Evolutionary conservation across 306 rosid genomes (phyloP), one percentile per base, ranked within the genome.

Genomic region (Ormosia semicastrata): DNA sequence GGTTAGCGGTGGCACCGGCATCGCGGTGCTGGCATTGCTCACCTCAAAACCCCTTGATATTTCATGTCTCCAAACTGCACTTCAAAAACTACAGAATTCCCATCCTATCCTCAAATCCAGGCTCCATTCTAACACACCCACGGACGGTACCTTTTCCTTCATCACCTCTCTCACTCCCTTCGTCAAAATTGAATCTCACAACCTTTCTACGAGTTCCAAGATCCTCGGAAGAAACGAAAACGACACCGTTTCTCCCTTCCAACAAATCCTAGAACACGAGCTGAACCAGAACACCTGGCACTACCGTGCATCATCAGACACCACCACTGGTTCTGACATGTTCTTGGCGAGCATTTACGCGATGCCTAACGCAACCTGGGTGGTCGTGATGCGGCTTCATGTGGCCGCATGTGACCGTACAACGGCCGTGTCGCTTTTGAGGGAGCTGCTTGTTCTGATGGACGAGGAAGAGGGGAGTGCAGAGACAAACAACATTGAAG

Each of bases 351-450:
- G 75, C 39, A 18, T 86, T 10, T 91, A 91, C 52, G 82, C 67
- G 1, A 40, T 89, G 8, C 81, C 87, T 0, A 10, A 43, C 1
- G 65, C 68, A 3, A 49, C 73, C 3, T 87, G 83, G 84, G 86
- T 65, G 11, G 84, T 56, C 1, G 88, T 82, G 62, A 56, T 91
- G 50, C 47, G 91, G 60, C 80, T 89, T 2, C 94, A 91, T 4
- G 89, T 86, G 24, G 81, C 88, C 2, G 91, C 90, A 0, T 91
- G 91, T 56, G 94, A 91, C 82, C 87, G 87, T 13, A 89, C 94
- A 5, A 87, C 92, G 6, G 89, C 90, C 2, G 88, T 63, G 36
- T 69, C 91, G n/a, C 62, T 91, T 18, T 57, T 91, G 60, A 81
- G 72, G 17, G 90, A 89, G 71, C 58, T 91, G 70, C 85, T 82